Evolutionary conservation across 306 rosid genomes (phyloP), one percentile per base, ranked within the genome.

Genomic region (Lathyrus oleraceus): DNA sequence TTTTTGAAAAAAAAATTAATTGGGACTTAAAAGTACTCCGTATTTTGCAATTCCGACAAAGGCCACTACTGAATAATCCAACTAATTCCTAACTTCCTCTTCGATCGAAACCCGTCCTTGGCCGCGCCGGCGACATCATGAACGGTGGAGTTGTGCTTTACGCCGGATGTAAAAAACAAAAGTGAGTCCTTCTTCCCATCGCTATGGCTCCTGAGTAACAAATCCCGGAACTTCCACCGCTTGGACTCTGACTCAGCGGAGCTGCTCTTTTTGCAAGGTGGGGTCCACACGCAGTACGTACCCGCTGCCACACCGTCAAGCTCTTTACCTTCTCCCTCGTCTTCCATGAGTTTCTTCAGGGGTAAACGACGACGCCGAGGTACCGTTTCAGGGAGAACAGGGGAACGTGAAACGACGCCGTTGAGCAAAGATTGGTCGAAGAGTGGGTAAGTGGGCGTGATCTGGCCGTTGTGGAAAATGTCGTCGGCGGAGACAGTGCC

Each of bases 391-490:
- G 47, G 1, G 2, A 64, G 1, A 0, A 28, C 23, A 9, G 54
- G 45, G 10, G 82, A 16, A 53, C 13, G n/a, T 2, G 74, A 65
- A 39, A 10, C 64, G 43, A 23, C 44, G 63, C 15, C 64, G 63
- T 70, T 68, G 28, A 86, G 86, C 15, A 84, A 23, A 25, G 21
- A 27, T 47, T 58, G 86, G 74, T 80, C 79, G 82, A 86, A 86
- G 60, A 85, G 61, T 3, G 97, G 96, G 75, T 85, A 89, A 1
- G 65, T 53, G 9, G 97, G 91, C 58, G 45, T 82, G 84, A 95
- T 95, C 40, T 81, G 95, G 16, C 99, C 99, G 78, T 91, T 84
- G 60, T 35, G 81, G 82, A 94, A 94, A 72, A 94, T 82, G 76
- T 94, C 99, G 47, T 85, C 92, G 8, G 98, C 98, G 1, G 98